phyloP scores from a whole-genome alignment of 768 basidiomycete species.

The Trametes sanguinea region DNA sequence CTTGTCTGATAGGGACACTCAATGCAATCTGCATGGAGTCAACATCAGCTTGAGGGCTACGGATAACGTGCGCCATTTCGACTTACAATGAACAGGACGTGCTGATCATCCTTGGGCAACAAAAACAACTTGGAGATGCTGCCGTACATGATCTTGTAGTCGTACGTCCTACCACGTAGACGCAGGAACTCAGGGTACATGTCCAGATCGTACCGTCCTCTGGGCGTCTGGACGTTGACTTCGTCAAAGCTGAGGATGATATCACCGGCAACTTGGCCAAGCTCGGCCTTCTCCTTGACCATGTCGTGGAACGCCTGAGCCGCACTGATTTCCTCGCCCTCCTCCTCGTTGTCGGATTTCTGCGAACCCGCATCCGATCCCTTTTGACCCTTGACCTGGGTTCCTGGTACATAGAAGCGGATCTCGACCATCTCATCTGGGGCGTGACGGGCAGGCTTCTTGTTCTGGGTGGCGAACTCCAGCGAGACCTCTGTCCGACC shows the following conservation, averaged over 20 bases:
- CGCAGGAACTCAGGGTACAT: constrained; percentile 96
- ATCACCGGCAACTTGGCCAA: constrained; percentile 89
- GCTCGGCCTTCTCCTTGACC: constrained; percentile 95
- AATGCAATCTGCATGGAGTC: constrained; percentile 68
- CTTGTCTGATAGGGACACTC: constrained; percentile 93
- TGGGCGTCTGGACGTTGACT: constrained; percentile 90
- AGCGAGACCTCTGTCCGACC: constrained; percentile 98
- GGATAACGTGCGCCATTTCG: rapidly evolving
- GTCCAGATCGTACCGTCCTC: constrained; percentile 97
- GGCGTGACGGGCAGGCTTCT: constrained; percentile 43
- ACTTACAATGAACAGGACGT: constrained; percentile 89
- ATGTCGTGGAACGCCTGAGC: constrained; percentile 97
- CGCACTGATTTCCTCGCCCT: constrained; percentile 75
- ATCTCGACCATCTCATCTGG: constrained; percentile 94
- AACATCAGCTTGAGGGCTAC: background rate
- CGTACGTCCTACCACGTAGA: constrained; percentile 97
- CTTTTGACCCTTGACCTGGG: constrained; percentile 53
- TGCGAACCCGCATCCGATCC: constrained; percentile 76
- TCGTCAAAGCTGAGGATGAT: constrained; percentile 94
- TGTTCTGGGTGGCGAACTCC: constrained; percentile 72
- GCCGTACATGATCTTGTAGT: constrained; percentile 94
- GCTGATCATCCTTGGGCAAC: constrained; percentile 94
- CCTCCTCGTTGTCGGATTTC: constrained; percentile 65
- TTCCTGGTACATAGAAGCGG: constrained; percentile 92
- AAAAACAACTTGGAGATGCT: constrained; percentile 89